phyloP scores from a whole-genome alignment of 2,329 filamentous ascomycete species.

The Nigrospora sphaerica region DNA sequence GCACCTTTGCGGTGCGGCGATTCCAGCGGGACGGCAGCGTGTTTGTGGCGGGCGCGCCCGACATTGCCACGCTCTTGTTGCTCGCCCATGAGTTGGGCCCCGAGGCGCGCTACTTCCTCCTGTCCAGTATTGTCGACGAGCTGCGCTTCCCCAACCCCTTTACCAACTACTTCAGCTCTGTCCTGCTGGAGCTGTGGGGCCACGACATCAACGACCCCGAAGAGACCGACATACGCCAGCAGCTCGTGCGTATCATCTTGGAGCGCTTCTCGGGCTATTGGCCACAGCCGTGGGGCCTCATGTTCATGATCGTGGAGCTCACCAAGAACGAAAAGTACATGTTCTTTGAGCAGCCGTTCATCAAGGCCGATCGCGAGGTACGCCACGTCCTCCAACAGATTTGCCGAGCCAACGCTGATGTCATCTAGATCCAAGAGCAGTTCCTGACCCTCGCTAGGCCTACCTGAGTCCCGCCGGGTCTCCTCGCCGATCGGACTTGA shows the following conservation, averaged over 20 bases:
- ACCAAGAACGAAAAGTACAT: conserved; percentile 85
- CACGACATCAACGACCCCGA: conserved; percentile 67
- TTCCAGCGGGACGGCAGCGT: conserved; percentile 51
- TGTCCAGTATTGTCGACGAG: conserved; percentile 84
- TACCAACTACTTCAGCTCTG: conserved; percentile 88
- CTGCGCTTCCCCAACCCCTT: conserved; percentile 83
- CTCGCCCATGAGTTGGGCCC: conserved; percentile 68
- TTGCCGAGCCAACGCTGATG: conserved; percentile 4
- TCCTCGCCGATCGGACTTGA: no score
- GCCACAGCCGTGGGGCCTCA: conserved; percentile 92
- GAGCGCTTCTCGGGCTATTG: conserved; percentile 84
- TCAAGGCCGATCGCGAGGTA: conserved; percentile 86
- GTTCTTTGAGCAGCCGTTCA: conserved; percentile 89
- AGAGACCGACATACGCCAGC: conserved; percentile 77
- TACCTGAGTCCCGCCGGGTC: background rate
- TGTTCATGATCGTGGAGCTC: conserved; percentile 81
- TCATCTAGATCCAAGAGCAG: conserved; percentile 3
- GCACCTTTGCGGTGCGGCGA: conserved; percentile 60
- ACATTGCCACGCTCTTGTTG: conserved; percentile 67
- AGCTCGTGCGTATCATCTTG: conserved; percentile 80
- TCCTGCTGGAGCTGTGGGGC: conserved; percentile 78
- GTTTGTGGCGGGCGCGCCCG: conserved; percentile 58
- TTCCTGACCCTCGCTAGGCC: background rate
- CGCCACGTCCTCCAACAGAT: conserved; percentile 5
- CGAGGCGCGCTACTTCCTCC: conserved; percentile 76